Base-by-base conservation (phyloP, 768 basidiomycete species). In the Dendrothele bispora region DNA sequence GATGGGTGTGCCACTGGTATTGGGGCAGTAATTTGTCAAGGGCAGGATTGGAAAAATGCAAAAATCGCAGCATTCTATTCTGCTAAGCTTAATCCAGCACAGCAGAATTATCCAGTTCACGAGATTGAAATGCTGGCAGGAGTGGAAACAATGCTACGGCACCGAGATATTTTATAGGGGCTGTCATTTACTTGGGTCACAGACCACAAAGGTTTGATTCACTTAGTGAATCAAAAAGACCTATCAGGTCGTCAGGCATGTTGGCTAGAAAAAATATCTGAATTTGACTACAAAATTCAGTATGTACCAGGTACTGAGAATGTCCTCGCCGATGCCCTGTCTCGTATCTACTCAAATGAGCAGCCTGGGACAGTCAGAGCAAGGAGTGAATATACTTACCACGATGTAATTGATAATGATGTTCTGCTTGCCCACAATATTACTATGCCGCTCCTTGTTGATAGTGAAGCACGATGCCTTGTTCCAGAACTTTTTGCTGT, bases 61-160 rank as follows among this genome's bases (percentile, higher is more conserved):
- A 51, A 42, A 1, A 25, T 55, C 0, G 52, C 51, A n/a, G 50
- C 54, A 2, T 61, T 57, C 26, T 60, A 45, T 32, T 61, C 58
- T 0, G 56, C 54, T 0, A 65, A 61, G 26, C 34, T 64, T 4
- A 54, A 38, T 12, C 12, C 42, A 0, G 51, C 58, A 0, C 60
- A 64, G n/a, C 56, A 57, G 10, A 60, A 61, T 20, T 65, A 65
- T 22, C 48, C 57, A 15, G 61, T 60, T 0, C 59, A 62, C 12
- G 63, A 65, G 58, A 64, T 66, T 6, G 69, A 74, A 27, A 55
- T 73, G 54, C 43, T 74, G 0, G 67, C 58, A 0, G 58, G 60
- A 0, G 51, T 65, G 0, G 61, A 64, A 15, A 48, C 50, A 0
- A 54, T 62, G 51, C 30, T 58, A 4, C 28, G 48, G 0, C 51